Base-by-base conservation (phyloP, 2,329 filamentous ascomycete species). In the Ustilaginoidea virens region DNA sequence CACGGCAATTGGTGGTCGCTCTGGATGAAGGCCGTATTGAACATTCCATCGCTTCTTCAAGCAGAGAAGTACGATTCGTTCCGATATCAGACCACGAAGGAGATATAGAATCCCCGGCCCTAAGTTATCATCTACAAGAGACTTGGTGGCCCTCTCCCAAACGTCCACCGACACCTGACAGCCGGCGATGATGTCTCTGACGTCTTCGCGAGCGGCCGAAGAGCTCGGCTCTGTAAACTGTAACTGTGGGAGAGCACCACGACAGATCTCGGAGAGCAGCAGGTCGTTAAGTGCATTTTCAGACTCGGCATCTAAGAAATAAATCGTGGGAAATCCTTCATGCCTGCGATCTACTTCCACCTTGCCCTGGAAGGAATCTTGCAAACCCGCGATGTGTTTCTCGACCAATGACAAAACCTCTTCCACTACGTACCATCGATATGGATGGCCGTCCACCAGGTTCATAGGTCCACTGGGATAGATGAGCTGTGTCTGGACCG, bases 11-110 rank as follows among this genome's bases (percentile, higher is more conserved):
- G 24, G 24, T 5, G 12, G 55, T 10, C 77, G 58, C 0, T 35
- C 25, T 0, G 65, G 60, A 36, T 73, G 61, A 0, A 75, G 48
- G 0, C 71, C 70, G 26, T 75, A 85, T 24, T 69, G 58, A 0
- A 83, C 75, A 17, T 75, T 73, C 66, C 67, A 80, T 4, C 70
- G 52, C 42, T 78, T 80, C 28, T 66, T 65, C 0, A 79, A 41
- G 3, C 59, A 64, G 16, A 74, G 61, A 1, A 68, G 42, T 0
- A 83, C 46, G 3, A 83, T 69, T 0, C 65, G 53, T 31, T 72
- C 60, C 0, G 68, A 58, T 0, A 83, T 43, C 0, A 82, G 49
- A 0, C 78, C 78, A 0, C 77, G 66, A 0, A 83, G 44, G 0
- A 80, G 57, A 6, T 71, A 61, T 0, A 77, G 25, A 14, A 12